Conservation (phyloP, 495 filamentous ascomycete species). For the Podospora bellae-mahoneyi region DNA sequence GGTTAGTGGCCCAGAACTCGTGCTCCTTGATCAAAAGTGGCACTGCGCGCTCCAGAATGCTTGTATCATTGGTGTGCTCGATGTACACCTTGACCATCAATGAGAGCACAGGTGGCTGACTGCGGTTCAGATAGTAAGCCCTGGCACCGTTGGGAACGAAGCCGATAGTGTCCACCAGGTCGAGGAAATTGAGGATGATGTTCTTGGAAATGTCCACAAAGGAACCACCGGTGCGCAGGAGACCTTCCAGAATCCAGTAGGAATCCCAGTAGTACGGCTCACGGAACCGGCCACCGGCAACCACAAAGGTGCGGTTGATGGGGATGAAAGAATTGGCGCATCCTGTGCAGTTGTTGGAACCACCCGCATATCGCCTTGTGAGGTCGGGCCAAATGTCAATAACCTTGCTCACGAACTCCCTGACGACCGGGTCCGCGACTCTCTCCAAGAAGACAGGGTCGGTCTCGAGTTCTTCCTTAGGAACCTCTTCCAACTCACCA, state of each 20-base stretch:
- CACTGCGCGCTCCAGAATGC: slow-evolving; percentile 43
- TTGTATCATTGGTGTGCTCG: slow-evolving; percentile 50
- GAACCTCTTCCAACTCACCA: slow-evolving; percentile 45
- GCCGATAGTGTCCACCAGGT: slow-evolving; percentile 48
- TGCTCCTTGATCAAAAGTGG: slow-evolving; percentile 49
- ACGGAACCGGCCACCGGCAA: slow-evolving; percentile 50
- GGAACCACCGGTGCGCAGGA: slow-evolving; percentile 47
- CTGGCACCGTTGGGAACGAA: slow-evolving; percentile 51
- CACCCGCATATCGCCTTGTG: slow-evolving; percentile 44
- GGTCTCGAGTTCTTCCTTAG: slow-evolving; percentile 37
- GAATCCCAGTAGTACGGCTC: slow-evolving; percentile 55
- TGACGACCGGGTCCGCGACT: slow-evolving; percentile 42
- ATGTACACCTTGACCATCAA: slow-evolving; percentile 49
- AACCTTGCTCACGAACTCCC: slow-evolving; percentile 46
- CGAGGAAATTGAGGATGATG: slow-evolving; percentile 52
- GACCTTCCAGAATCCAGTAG: slow-evolving; percentile 51
- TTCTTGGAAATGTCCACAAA: slow-evolving; percentile 48
- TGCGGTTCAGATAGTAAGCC: slow-evolving; percentile 48
- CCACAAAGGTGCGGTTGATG: slow-evolving; percentile 51
- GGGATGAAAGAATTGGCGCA: slow-evolving; percentile 51
- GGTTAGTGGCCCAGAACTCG: slow-evolving; percentile 45
- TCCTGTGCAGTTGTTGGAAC: slow-evolving; percentile 39
- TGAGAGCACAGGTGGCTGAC: slow-evolving; percentile 48
- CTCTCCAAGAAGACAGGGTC: slow-evolving; percentile 44
- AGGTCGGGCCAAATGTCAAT: slow-evolving; percentile 53